Evolutionary conservation across 2,329 filamentous ascomycete species (phyloP).

Genomic region (Plenodomus biglobosus): DNA sequence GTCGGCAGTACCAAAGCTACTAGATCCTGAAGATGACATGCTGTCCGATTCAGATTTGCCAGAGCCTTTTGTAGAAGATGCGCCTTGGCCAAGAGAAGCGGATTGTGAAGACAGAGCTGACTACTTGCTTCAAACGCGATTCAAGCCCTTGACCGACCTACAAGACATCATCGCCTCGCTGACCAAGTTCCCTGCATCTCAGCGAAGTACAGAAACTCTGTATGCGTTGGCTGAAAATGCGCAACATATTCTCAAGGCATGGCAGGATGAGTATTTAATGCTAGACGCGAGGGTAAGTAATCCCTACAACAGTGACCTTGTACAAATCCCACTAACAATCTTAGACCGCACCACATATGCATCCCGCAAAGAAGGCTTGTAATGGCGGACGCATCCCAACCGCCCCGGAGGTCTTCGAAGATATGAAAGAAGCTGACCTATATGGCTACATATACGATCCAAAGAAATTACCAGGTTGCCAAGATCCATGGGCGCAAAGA

Average conservation of each 20-base stretch:
- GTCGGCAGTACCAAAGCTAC: slow-evolving; percentile 20
- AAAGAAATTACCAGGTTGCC: slow-evolving; percentile 53
- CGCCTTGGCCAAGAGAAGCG: slow-evolving; percentile 27
- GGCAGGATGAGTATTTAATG: slow-evolving; percentile 62
- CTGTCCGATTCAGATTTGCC: slow-evolving; percentile 43
- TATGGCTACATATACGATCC: slow-evolving; percentile 62
- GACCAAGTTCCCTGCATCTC: slow-evolving; percentile 46
- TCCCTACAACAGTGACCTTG: no score
- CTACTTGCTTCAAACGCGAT: slow-evolving; percentile 45
- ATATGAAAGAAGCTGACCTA: slow-evolving; percentile 61
- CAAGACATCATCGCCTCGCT: slow-evolving; percentile 48
- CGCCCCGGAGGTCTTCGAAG: slow-evolving; percentile 55
- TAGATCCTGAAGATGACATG: slow-evolving; percentile 39
- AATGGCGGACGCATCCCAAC: slow-evolving; percentile 52
- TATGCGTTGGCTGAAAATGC: slow-evolving; percentile 59
- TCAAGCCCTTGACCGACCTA: slow-evolving; percentile 47
- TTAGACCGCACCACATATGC: slow-evolving; percentile 54
- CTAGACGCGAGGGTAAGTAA: slow-evolving; percentile 50
- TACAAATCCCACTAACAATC: slow-evolving; percentile 16
- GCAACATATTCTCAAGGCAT: slow-evolving; percentile 54
- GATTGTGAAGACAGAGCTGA: slow-evolving; percentile 47
- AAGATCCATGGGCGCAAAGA: slow-evolving; percentile 59
- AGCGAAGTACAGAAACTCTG: slow-evolving; percentile 55
- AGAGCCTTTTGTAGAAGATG: slow-evolving; percentile 37
- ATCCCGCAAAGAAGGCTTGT: slow-evolving; percentile 54